Evolutionary conservation across 2,329 filamentous ascomycete species (phyloP).

Genomic region (Colletotrichum filicis): DNA sequence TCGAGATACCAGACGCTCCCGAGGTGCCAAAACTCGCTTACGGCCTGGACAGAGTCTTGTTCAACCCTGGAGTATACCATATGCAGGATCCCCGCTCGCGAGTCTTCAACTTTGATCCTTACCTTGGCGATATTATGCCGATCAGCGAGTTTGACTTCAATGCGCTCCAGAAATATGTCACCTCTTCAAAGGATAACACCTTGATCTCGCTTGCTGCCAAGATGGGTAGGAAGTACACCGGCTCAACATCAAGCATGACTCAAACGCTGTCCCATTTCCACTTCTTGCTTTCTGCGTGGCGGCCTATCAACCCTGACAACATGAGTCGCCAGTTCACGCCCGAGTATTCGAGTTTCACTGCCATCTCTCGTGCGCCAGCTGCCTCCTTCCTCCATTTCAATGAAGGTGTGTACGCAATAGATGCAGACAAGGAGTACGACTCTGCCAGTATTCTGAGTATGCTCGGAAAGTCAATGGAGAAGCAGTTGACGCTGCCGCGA

Average conservation of each 20-base stretch:
- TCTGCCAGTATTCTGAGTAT: conserved; percentile 87
- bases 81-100: conserved; percentile 88
- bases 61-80: conserved; percentile 93
- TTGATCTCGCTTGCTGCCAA: conserved; percentile 76
- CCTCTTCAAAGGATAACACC: conserved; percentile 84
- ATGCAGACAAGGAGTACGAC: conserved; percentile 94
- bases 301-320: conserved; percentile 73
- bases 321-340: conserved; percentile 75
- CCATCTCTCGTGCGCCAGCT: conserved; percentile 76
- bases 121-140: conserved; percentile 92
- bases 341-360: conserved; percentile 75
- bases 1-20: conserved; percentile 46
- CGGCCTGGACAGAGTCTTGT: conserved; percentile 88
- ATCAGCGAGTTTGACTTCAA: conserved; percentile 92
- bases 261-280: conserved; percentile 89
- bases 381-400: conserved; percentile 86
- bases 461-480: conserved; percentile 96
- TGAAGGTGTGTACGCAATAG: conserved; percentile 91
- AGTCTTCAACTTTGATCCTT: conserved; percentile 97
- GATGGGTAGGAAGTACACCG: conserved; percentile 82
- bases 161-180: conserved; percentile 86
- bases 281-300: conserved; percentile 87
- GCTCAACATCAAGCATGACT: conserved; percentile 98
- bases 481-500: conserved; percentile 85
- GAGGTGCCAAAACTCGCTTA: conserved; percentile 73